phyloP scores from a whole-genome alignment of 306 rosid species.

The Canavalia ensiformis region DNA sequence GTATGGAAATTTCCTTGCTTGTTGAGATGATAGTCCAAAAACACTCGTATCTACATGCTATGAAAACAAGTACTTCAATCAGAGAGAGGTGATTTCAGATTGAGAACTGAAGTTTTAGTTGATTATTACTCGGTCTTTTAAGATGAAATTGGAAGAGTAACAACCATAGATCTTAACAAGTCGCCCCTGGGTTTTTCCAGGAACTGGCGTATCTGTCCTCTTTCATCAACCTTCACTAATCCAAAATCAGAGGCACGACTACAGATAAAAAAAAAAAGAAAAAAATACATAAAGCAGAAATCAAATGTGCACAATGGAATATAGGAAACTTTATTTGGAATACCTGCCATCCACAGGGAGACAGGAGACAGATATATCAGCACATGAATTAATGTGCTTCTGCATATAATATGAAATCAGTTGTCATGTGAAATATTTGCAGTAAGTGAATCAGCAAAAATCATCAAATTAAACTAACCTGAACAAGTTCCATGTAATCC shows the following conservation, averaged over 20 bases:
- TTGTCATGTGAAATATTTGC: conserved; percentile 39
- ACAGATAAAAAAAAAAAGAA: neutral
- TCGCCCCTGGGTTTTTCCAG: conserved; percentile 65
- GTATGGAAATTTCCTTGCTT: conserved; percentile 59
- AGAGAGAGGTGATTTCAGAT: conserved; percentile 37
- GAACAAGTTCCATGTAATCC: conserved; percentile 65
- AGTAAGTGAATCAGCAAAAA: conserved; percentile 36
- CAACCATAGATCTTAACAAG: conserved; percentile 63
- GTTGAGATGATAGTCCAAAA: conserved; percentile 59
- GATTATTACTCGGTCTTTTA: conserved; percentile 25
- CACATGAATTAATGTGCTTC: conserved; percentile 59
- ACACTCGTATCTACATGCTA: conserved; percentile 62
- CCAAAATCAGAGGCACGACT: conserved; percentile 69
- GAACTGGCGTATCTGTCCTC: conserved; percentile 57
- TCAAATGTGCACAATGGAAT: neutral
- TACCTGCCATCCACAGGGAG: conserved; percentile 66
- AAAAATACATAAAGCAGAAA: conserved; percentile 18
- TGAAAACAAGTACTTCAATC: conserved; percentile 44
- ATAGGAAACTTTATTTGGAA: conserved; percentile 38
- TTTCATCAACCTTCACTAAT: conserved; percentile 61
- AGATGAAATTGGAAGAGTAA: conserved; percentile 46
- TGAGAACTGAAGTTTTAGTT: conserved; percentile 24
- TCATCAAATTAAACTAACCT: conserved; percentile 41
- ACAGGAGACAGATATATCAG: conserved; percentile 63
- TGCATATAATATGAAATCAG: conserved; percentile 41